Evolutionary conservation across 176 grass and related monocot genomes (phyloP), one percentile per base, ranked within the genome.

Genomic region (Eleusine coracana): DNA sequence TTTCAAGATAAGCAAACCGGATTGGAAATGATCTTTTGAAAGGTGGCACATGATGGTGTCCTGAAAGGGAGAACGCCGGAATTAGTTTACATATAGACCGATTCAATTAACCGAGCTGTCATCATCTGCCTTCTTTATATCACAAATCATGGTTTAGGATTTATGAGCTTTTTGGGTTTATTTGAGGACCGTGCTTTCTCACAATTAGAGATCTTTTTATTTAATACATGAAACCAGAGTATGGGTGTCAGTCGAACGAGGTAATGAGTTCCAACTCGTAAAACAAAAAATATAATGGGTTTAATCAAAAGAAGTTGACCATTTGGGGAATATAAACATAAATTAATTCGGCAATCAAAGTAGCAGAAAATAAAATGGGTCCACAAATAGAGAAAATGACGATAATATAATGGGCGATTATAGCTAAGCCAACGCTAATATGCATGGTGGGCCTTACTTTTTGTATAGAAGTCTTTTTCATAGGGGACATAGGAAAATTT

Each of bases 81-180:
- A 72, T 62, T 48, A 7, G 37, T 46, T 12, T 28, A 13, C 31
- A 3, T 13, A n/a, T 45, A 20, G 18, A 37, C 29, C 42, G 4
- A 25, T 40, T 20, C 71, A 74, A 28, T 48, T 1, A 5, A 46
- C 40, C 40, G 6, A 74, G 31, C 37, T 71, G 13, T 40, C 60
- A 55, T 62, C 70, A 40, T 61, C 60, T 66, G n/a, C 20, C 56
- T 74, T 40, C 7, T 66, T 40, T 10, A 23, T 59, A 65, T 80
- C 21, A 29, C 21, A 29, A 39, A 17, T 65, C 44, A 50, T 2
- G 0, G 21, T 10, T 28, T 21, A 48, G 55, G 55, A 23, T 23
- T 18, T 55, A 20, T 16, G 4, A 20, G 0, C 0, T 5, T 55
- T 55, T 20, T 5, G 1, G 4, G 0, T 55, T 18, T 55, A 55